Evolutionary conservation across 2,329 filamentous ascomycete genomes (phyloP).

Genomic region (Talaromyces sp.): DNA sequence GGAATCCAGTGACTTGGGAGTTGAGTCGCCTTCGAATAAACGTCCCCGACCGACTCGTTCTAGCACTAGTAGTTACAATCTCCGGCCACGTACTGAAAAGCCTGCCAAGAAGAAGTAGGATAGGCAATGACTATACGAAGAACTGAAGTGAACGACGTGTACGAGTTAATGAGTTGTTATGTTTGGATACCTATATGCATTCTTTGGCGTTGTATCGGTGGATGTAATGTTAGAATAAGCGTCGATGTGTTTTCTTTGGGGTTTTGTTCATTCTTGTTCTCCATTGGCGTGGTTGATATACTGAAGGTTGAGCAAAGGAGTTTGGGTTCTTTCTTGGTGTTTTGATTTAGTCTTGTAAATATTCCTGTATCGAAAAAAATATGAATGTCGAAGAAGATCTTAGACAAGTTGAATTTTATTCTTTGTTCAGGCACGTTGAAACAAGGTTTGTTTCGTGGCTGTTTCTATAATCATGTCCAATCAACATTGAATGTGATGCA

Average conservation of each 20-base stretch:
- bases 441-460: not conserved
- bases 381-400: not conserved
- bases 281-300: not conserved
- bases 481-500: not conserved
- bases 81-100: not conserved
- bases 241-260: too few relatives aligned
- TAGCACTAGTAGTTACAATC: not conserved
- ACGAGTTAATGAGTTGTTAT: slow-evolving; percentile 1
- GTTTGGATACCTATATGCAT: not conserved
- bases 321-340: not conserved
- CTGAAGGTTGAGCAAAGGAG: not conserved
- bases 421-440: not conserved
- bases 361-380: not conserved
- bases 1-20: not conserved
- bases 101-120: not conserved
- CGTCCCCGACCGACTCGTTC: not conserved
- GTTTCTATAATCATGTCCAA: not conserved
- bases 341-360: not conserved
- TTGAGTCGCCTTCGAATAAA: not conserved
- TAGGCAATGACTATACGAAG: not conserved
- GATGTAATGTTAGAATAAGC: too few relatives aligned
- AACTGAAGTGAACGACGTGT: not conserved
- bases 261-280: not conserved
- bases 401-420: not conserved
- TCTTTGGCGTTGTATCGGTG: too few relatives aligned